These are phyloP conservation scores for Colletotrichum falcatum DNA, from an alignment of 2,329 filamentous ascomycete genomes.

Conservation along the genomic window DNA sequence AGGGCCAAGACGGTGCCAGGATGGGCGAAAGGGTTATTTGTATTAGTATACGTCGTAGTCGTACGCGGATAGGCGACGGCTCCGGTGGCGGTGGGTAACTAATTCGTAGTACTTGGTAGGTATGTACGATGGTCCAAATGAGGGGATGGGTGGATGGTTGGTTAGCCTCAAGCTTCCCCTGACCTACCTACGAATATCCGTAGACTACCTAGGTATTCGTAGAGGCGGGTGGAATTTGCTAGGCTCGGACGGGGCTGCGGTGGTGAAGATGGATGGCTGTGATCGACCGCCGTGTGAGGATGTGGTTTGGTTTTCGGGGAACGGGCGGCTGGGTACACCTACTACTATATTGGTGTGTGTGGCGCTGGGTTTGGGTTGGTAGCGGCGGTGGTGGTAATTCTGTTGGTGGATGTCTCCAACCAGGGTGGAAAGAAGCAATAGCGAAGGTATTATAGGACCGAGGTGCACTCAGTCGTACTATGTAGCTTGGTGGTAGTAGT, in stretches of 20 bases:
- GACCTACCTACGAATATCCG: too few species aligned
- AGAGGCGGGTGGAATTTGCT: not conserved
- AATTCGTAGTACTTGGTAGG: too few species aligned
- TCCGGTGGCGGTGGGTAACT: not conserved
- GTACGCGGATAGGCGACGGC: not conserved
- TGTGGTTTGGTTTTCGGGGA: not conserved
- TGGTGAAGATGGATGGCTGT: not conserved
- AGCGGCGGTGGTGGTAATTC: not conserved
- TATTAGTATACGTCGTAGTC: constrained; percentile 26
- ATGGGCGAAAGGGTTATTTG: constrained; percentile 29
- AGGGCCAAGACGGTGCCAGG: constrained; percentile 9
- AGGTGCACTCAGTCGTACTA: not conserved
- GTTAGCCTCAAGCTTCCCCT: constrained; percentile 31
- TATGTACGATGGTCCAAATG: constrained; percentile 11
- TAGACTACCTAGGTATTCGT: too few species aligned
- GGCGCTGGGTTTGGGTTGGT: too few species aligned
- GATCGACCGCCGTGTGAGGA: constrained; percentile 11
- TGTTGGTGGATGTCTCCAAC: not conserved
- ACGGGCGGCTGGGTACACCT: not conserved
- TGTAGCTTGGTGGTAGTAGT: too few species aligned
- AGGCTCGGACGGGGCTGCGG: not conserved
- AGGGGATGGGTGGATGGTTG: constrained; percentile 25
- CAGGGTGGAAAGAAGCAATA: not conserved
- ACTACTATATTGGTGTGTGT: not conserved
- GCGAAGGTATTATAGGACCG: not conserved